Evolutionary conservation across 164 flowering plant species (phyloP), one percentile per base, ranked within the genome.

Genomic region (Kalanchoe fedtschenkoi): DNA sequence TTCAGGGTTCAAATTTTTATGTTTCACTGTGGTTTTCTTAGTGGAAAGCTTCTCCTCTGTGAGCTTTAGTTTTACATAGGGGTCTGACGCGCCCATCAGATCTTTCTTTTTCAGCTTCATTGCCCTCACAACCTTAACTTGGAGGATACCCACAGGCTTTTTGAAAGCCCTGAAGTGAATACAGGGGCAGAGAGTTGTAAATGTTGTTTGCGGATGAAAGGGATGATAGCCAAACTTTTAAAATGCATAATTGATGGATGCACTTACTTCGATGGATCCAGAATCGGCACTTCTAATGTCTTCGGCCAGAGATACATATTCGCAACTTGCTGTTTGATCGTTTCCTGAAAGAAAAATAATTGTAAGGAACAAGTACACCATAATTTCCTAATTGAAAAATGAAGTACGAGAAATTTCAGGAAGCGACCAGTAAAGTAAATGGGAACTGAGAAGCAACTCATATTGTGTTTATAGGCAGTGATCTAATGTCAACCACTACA

Each of bases 41-140:
- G 88, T 64, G 41, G 82, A 77, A 34, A 83, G 75, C 72, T 82
- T 87, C 33, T 87, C 91, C 35, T 82, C 96, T 0, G 86, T 71
- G 19, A 89, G 81, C 72, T 80, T 89, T 58, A 87, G 60, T 63
- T 87, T 89, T 61, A 87, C 86, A 68, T 84, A 87, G 26, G 96
- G 96, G 44, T 87, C 96, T 66, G 96, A 78, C 63, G 78, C 81
- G 37, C 96, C 96, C 65, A 89, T 29, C 17, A 86, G 47, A 77
- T 86, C 96, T 69, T 88, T 88, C 85, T 82, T 88, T 66, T 70
- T 83, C n/a, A 88, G 83, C 70, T 86, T 83, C 44, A 67, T 60
- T 61, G 92, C 96, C 58, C 71, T 77, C 32, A 84, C 13, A 66
- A 88, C 86, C 71, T 86, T 88, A 46, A 83, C 87, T 70, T 71